phyloP scores from a whole-genome alignment of 1,139 yeast species.

The Lodderomyces theae region DNA sequence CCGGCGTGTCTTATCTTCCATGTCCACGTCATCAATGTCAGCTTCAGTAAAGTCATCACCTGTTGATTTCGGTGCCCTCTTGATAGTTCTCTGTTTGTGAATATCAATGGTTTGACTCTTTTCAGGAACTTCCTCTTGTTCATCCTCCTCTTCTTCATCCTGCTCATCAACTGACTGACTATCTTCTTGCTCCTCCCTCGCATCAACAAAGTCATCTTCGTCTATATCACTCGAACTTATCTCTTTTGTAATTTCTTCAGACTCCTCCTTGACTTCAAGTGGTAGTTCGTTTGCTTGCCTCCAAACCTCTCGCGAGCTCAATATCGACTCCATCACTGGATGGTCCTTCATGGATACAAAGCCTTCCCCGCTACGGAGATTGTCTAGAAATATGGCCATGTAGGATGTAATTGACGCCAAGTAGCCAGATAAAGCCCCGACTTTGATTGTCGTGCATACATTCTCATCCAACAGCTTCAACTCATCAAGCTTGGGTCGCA shows the following conservation, averaged over 20 bases:
- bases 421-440: constrained; percentile 71
- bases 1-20: constrained; percentile 80
- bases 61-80: constrained; percentile 24
- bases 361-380: constrained; percentile 51
- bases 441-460: constrained; percentile 48
- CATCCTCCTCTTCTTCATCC: constrained; percentile 18
- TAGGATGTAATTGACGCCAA: constrained; percentile 72
- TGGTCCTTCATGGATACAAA: constrained; percentile 74
- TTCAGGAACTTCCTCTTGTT: constrained; percentile 10
- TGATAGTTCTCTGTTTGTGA: constrained; percentile 46
- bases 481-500: constrained; percentile 41
- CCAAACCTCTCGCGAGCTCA: constrained; percentile 87
- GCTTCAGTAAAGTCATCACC: constrained; percentile 61
- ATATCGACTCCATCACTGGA: constrained; percentile 81
- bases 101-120: constrained; percentile 44
- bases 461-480: constrained; percentile 23
- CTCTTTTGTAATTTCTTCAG: constrained; percentile 18
- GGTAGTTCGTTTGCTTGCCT: constrained; percentile 64
- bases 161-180: constrained; percentile 14
- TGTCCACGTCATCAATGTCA: constrained; percentile 69
- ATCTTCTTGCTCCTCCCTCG: constrained; percentile 20
- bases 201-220: constrained; percentile 29
- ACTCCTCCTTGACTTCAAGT: constrained; percentile 12
- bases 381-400: constrained; percentile 65
- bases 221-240: constrained; percentile 24